Base-by-base conservation (phyloP, 768 basidiomycete species). In the Phaffia australis region DNA sequence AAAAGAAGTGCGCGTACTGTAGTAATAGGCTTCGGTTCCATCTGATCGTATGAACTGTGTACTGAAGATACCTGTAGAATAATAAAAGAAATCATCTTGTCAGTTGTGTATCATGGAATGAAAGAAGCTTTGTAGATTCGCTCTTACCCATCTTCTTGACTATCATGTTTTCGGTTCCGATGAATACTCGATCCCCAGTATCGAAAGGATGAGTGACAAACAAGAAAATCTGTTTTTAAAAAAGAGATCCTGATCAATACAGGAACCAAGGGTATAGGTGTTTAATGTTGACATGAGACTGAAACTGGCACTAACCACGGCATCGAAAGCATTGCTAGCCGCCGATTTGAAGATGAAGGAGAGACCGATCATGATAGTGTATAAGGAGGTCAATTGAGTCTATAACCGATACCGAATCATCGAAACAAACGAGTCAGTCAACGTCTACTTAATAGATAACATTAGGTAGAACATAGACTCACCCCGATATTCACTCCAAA, bases 271-370 rank as follows among this genome's bases (percentile, higher is more conserved):
- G 11, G 11, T 11, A 42, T 5, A 42, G 11, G 35, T 42, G 11
- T 42, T 11, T 42, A 42, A 11, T 42, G 35, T 42, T 4, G 35
- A 42, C 11, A 42, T 5, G 35, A 11, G 11, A 42, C 35, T 42
- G 35, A 42, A 42, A 11, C 11, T 42, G n/a, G 4, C 35, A 42
- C 35, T 42, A 42, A 42, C 35, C 35, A 42, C 35, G 11, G 35
- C 35, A 42, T 42, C 35, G 11, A 89, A 89, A 21, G 84, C 84
- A 63, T 77, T 81, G 68, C 84, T 83, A 25, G 87, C 85, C 5
- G 87, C 76, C 70, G 79, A 82, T 78, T 87, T 88, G 80, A 89
- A 89, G 70, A 89, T 81, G 72, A 89, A 89, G 73, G 86, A 87
- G 14, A 83, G 83, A 6, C 85, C 88, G 66, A 89, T 82, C 16